Conservation (phyloP, 805 yeast genomes). For the Teunomyces pallodes region DNA sequence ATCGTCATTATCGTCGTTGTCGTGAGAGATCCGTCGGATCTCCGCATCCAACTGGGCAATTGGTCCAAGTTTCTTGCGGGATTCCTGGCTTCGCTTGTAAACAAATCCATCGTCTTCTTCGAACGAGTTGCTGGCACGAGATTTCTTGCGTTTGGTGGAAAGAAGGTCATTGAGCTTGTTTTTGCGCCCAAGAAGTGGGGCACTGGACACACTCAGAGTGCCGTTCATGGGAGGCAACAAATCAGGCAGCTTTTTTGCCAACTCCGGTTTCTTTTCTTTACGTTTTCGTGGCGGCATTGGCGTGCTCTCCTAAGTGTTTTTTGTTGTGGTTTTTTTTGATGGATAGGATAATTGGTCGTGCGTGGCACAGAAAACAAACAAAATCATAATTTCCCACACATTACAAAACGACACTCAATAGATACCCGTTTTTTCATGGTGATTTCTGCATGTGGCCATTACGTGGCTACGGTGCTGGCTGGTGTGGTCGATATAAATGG, state of each 20-base stretch:
- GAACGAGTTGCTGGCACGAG: constrained; percentile 6
- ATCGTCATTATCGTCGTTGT: constrained; percentile 12
- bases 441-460: constrained; percentile 19
- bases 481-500: constrained; percentile 7
- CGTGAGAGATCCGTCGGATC: constrained; percentile 13
- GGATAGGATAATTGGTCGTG: background rate
- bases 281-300: constrained; percentile 1
- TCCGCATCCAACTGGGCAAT: constrained; percentile 20
- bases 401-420: background rate
- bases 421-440: background rate
- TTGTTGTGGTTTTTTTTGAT: background rate
- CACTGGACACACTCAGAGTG: background rate
- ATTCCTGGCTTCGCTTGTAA: constrained; percentile 23
- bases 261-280: background rate
- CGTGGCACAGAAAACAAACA: background rate
- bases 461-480: constrained; percentile 13
- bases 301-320: background rate
- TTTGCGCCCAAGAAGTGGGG: constrained; percentile 16
- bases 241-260: background rate
- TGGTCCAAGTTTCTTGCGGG: constrained; percentile 17
- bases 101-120: constrained; percentile 36
- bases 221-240: background rate
- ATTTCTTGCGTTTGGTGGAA: constrained; percentile 1
- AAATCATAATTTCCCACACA: background rate
- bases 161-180: constrained; percentile 16